A percentile compares a stretch with the other conserved stretches of the same genome.
Evolutionary conservation across 192 early-diverging fungal genomes (phyloP).

Genomic region (Dispira parvispora): DNA sequence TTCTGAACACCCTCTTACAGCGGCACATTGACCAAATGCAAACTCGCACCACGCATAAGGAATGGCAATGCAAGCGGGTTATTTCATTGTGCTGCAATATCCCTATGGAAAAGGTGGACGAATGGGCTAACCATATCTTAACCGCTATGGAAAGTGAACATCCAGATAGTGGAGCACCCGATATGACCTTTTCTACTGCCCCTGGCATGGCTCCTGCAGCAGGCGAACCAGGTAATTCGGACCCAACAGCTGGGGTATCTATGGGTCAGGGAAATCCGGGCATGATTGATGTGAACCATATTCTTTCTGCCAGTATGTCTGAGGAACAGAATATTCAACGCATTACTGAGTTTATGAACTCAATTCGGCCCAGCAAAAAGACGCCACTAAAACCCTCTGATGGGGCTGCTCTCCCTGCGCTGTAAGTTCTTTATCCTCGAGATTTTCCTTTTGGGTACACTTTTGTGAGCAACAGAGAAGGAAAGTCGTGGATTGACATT

Average conservation of each 20-base stretch:
- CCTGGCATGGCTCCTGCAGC: neutral
- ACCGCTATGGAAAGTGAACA: constrained; percentile 48
- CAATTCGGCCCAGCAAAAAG: constrained; percentile 3
- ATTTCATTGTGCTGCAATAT: constrained; percentile 77
- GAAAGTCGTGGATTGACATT: too few relatives aligned
- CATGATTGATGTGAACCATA: neutral
- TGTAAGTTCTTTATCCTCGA: neutral
- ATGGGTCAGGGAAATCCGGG: neutral
- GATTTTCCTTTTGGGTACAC: too few relatives aligned
- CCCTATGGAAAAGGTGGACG: constrained; percentile 56
- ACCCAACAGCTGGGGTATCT: neutral
- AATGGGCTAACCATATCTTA: constrained; percentile 53
- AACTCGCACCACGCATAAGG: constrained; percentile 38
- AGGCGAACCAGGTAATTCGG: neutral
- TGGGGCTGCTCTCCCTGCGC: neutral
- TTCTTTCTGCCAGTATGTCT: constrained; percentile 9
- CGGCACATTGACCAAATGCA: constrained; percentile 38
- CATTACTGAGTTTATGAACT: constrained; percentile 11
- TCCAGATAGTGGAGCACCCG: neutral
- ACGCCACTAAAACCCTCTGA: neutral
- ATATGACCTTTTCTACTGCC: neutral
- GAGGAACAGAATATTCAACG: constrained; percentile 11
- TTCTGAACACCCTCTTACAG: constrained; percentile 27
- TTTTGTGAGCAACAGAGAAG: too few relatives aligned
- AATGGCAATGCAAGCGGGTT: constrained; percentile 64